These are phyloP conservation scores for Apiotrichum porosum DNA, from an alignment of 1,284 basidiomycete species.

Conservation along the genomic window DNA sequence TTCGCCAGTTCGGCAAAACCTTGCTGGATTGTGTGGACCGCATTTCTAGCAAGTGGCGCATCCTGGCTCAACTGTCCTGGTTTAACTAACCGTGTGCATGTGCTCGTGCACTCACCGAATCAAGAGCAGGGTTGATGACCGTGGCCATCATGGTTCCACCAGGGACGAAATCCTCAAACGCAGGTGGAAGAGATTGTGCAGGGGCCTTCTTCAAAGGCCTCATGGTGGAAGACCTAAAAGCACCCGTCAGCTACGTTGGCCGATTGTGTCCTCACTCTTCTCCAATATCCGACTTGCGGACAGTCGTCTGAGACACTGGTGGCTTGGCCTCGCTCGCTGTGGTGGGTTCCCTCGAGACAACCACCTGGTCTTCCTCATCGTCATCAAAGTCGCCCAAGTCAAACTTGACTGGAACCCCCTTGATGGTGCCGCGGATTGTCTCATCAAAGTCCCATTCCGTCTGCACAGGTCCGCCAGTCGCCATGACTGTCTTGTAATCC, in stretches of 20 bases:
- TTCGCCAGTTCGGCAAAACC: slow-evolving; percentile 80
- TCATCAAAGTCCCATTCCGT: slow-evolving; percentile 92
- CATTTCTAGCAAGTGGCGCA: slow-evolving; percentile 73
- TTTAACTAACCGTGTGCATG: too few species aligned
- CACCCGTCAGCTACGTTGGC: slow-evolving; percentile 14
- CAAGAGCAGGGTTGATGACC: background rate
- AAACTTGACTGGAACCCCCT: slow-evolving; percentile 55
- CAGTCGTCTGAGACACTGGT: background rate
- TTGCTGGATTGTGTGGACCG: slow-evolving; percentile 78
- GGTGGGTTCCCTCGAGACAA: slow-evolving; percentile 16
- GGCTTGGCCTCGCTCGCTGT: slow-evolving; percentile 6
- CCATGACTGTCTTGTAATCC: slow-evolving; percentile 21
- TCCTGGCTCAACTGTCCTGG: too few species aligned
- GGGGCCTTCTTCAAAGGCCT: background rate
- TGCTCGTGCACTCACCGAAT: slow-evolving; percentile 20
- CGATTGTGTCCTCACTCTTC: slow-evolving; percentile 20
- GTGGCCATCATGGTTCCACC: background rate
- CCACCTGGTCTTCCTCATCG: slow-evolving; percentile 6
- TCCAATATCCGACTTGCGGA: background rate
- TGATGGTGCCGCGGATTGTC: slow-evolving; percentile 58
- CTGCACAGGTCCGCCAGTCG: slow-evolving; percentile 16
- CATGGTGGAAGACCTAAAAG: background rate
- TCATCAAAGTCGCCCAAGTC: slow-evolving; percentile 23
- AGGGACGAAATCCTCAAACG: background rate
- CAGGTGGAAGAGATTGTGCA: background rate